Evolutionary conservation across 1,284 basidiomycete species (phyloP), one percentile per base, ranked within the genome.

Genomic region (Lentinula novae-zelandiae): DNA sequence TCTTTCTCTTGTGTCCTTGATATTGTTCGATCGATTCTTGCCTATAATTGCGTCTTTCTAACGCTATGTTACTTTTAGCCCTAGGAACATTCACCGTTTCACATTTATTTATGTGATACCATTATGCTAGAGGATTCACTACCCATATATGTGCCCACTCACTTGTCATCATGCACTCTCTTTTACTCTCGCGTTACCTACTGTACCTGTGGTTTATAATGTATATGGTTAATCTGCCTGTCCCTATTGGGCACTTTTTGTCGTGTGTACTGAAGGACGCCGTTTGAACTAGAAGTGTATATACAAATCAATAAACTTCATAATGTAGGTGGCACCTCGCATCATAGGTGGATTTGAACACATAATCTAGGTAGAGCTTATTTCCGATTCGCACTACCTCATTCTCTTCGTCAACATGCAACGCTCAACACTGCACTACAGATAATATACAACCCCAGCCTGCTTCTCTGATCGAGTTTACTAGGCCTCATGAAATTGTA

Each of bases 31-130:
- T 22, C 10, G 36, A 38, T 38, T 38, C 12, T 38, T 38, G 12
- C 8, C 36, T 38, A 38, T 38, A 38, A 36, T 53, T 53, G 31
- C 7, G 34, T 38, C 36, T 38, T 38, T 2, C 36, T 27, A 27
- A 8, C 36, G 36, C 36, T 38, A 9, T 38, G 12, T 38, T 4
- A 38, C 36, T 33, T 15, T 50, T 3, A 31, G 5, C 20, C 27
- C 44, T 17, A 54, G 53, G 53, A 54, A 42, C 39, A 48, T 49
- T 34, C 31, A 15, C 13, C 12, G 15, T 6, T 39, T 58, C 46
- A 40, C 46, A 12, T 57, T 49, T 58, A 50, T 58, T 50, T 58
- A 58, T 58, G 46, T 50, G 46, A 58, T 58, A 50, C 56, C 56
- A 58, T 50, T 58, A 58, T 58, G 56, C 33, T 58, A 58, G 56